phyloP scores from a whole-genome alignment of 352 stramenopile genomes.

The Ophiocytium majus region DNA sequence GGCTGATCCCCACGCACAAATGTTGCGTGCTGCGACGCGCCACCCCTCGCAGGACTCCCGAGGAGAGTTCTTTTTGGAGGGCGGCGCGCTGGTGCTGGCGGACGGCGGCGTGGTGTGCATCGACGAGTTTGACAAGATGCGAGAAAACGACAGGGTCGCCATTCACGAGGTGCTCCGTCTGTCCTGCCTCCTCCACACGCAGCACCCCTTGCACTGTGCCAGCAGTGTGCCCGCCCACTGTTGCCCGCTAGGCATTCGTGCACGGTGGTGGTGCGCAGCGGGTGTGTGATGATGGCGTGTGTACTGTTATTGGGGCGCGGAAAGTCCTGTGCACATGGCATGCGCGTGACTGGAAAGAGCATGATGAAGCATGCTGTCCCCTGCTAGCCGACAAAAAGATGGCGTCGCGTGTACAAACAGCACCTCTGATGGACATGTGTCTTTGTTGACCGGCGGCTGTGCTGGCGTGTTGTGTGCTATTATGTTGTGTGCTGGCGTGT shows the following conservation, averaged over 20 bases:
- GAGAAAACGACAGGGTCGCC: conserved; percentile 49
- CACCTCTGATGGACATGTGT: not conserved
- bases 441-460: too few relatives aligned
- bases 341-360: not conserved
- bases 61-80: conserved; percentile 97
- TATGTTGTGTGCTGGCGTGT: not conserved
- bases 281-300: too few relatives aligned
- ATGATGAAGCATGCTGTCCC: not conserved
- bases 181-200: not conserved
- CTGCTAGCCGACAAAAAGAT: not conserved
- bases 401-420: not conserved
- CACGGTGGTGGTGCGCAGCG: too few relatives aligned
- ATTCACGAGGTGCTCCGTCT: conserved; percentile 38
- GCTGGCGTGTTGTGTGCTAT: not conserved
- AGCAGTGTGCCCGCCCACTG: not conserved
- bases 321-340: not conserved
- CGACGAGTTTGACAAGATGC: conserved; percentile 89
- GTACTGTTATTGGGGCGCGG: not conserved
- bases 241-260: too few relatives aligned
- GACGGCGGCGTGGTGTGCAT: conserved; percentile 98
- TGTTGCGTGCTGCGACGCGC: conserved; percentile 24
- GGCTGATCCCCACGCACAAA: conserved; percentile 76
- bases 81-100: conserved; percentile 91
- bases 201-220: not conserved
- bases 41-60: conserved; percentile 67